phyloP scores from a whole-genome alignment of 2,329 filamentous ascomycete genomes.

The Ophiocordyceps camponoti-saundersi region DNA sequence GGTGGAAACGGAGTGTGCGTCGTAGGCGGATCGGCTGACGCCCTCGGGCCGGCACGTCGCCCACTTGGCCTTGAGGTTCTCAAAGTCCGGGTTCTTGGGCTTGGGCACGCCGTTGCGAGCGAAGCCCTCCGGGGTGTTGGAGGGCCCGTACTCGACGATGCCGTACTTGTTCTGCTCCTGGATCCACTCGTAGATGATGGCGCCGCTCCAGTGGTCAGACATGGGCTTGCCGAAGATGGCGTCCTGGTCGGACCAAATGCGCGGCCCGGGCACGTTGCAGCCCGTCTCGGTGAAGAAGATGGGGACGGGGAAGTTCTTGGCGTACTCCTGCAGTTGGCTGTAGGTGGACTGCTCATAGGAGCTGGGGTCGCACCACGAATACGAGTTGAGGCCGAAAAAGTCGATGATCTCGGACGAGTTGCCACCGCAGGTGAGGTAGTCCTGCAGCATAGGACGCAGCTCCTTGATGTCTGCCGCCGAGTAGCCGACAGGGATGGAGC shows the following conservation, averaged over 20 bases:
- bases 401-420: constrained; percentile 56
- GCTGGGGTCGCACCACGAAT: constrained; percentile 57
- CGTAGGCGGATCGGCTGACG: constrained; percentile 48
- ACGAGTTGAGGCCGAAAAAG: constrained; percentile 75
- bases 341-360: constrained; percentile 52
- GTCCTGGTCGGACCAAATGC: constrained; percentile 53
- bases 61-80: constrained; percentile 64
- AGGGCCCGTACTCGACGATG: constrained; percentile 57
- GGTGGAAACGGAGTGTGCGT: constrained; percentile 39
- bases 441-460: constrained; percentile 41
- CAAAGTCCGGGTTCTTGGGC: constrained; percentile 59
- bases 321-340: constrained; percentile 45
- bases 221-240: constrained; percentile 64
- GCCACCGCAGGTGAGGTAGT: constrained; percentile 64
- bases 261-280: constrained; percentile 49
- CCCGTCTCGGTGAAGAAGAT: constrained; percentile 86
- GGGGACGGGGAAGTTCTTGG: constrained; percentile 58
- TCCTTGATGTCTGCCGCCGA: constrained; percentile 71
- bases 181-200: constrained; percentile 85
- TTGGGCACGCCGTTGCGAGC: constrained; percentile 56
- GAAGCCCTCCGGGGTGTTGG: constrained; percentile 47
- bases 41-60: constrained; percentile 53
- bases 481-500: constrained; percentile 72
- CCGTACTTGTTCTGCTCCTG: constrained; percentile 73
- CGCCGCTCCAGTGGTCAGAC: constrained; percentile 52